Evolutionary conservation across 176 grass and related monocot genomes (phyloP).

Genomic region (Triticum urartu): DNA sequence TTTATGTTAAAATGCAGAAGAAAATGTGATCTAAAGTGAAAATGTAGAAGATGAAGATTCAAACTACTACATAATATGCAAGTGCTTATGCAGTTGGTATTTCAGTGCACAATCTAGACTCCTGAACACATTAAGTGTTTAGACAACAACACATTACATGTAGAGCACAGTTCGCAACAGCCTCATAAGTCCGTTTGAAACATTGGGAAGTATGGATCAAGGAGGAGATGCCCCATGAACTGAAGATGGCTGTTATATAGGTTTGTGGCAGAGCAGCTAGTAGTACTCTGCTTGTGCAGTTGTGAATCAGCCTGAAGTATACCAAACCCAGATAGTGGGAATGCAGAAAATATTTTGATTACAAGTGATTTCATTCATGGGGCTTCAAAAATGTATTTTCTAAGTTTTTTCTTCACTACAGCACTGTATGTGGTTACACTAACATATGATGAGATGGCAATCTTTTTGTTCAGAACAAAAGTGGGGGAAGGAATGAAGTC

Average conservation of each 20-base stretch:
- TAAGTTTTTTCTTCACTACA: background rate
- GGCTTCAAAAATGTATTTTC: background rate
- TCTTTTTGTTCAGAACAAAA: background rate
- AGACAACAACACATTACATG: background rate
- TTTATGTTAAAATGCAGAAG: background rate
- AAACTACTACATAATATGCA: background rate
- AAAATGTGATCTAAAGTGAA: background rate
- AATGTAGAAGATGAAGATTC: background rate
- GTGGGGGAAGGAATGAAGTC: background rate
- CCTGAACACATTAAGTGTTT: background rate
- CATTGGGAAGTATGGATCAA: background rate
- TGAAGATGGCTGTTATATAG: constrained; percentile 9
- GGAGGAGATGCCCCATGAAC: background rate
- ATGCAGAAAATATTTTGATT: background rate
- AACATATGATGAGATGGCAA: background rate
- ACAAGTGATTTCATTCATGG: background rate
- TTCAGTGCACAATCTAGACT: background rate
- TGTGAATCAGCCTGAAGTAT: constrained; percentile 4
- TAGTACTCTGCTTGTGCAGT: background rate
- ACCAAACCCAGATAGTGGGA: background rate
- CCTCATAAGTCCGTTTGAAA: background rate
- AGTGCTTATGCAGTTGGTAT: background rate
- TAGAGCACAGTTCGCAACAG: background rate
- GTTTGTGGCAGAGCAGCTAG: background rate
- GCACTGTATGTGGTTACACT: background rate